phyloP scores from a whole-genome alignment of 768 basidiomycete genomes.

The Podaxis sp. region DNA sequence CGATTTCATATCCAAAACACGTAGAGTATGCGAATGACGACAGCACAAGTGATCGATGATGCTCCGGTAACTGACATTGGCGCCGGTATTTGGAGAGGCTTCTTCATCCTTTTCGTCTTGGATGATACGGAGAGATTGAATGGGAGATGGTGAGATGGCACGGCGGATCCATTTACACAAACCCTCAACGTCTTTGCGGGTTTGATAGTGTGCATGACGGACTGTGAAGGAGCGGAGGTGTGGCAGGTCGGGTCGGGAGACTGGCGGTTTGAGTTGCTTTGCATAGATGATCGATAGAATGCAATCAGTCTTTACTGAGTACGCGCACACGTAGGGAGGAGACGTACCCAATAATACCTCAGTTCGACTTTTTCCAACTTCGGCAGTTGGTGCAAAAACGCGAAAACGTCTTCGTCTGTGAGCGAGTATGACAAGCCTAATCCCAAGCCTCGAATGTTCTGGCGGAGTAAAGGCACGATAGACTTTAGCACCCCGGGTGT shows the following conservation, averaged over 20 bases:
- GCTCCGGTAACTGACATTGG: conserved; percentile 30
- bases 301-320: background rate
- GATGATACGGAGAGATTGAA: conserved; percentile 32
- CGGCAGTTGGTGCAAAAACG: conserved; percentile 41
- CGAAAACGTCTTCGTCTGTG: conserved; percentile 50
- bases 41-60: conserved; percentile 39
- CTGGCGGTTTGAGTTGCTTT: conserved; percentile 44
- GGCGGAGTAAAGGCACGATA: conserved; percentile 37
- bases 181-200: conserved; percentile 25
- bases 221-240: conserved; percentile 27
- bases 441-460: conserved; percentile 36
- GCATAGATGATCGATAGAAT: background rate
- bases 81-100: conserved; percentile 8
- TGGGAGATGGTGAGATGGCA: conserved; percentile 32
- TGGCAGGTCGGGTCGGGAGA: conserved; percentile 20
- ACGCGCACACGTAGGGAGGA: background rate
- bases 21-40: conserved; percentile 33
- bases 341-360: conserved; percentile 51
- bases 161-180: conserved; percentile 44
- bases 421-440: conserved; percentile 63
- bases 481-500: conserved; percentile 58
- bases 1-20: conserved; percentile 30
- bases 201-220: conserved; percentile 19
- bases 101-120: conserved; percentile 22
- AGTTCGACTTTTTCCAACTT: conserved; percentile 39